phyloP scores from a whole-genome alignment of 2,329 filamentous ascomycete species.

The Cladophialophora immunda region DNA sequence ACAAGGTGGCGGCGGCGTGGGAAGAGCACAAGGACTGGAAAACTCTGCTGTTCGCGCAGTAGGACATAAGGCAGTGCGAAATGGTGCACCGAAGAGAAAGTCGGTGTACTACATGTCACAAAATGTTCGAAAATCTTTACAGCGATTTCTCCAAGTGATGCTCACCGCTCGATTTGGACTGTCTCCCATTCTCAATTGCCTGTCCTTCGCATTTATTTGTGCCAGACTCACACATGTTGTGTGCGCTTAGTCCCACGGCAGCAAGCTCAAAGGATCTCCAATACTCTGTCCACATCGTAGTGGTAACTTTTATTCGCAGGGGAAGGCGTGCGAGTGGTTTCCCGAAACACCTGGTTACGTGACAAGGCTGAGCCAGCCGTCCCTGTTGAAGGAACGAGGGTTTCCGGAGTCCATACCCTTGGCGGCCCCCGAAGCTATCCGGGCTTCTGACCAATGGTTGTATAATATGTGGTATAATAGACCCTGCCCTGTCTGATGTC shows the following conservation, averaged over 20 bases:
- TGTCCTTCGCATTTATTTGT: no score
- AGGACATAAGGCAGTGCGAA: not conserved
- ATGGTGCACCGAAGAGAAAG: not conserved
- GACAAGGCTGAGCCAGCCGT: not conserved
- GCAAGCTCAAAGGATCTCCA: not conserved
- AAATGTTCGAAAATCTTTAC: not conserved
- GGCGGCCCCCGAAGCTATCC: not conserved
- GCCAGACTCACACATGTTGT: no score
- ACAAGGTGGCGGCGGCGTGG: slow-evolving; percentile 32
- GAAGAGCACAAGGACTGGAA: slow-evolving; percentile 58
- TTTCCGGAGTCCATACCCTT: not conserved
- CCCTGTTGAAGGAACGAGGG: not conserved
- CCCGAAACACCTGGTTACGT: not conserved
- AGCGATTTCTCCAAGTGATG: not conserved
- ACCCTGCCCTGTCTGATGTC: slow-evolving; percentile 16
- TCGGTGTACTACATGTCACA: not conserved
- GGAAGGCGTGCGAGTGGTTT: not conserved
- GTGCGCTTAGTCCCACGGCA: not conserved
- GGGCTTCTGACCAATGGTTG: slow-evolving; percentile 22
- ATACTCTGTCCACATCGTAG: not conserved
- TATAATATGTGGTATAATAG: slow-evolving; percentile 14
- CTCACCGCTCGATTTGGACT: not conserved
- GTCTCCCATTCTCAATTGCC: no score
- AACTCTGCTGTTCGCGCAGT: slow-evolving; percentile 6
- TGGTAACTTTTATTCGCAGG: not conserved